phyloP scores from a whole-genome alignment of 2,329 filamentous ascomycete species.

The Coniochaeta sp. region DNA sequence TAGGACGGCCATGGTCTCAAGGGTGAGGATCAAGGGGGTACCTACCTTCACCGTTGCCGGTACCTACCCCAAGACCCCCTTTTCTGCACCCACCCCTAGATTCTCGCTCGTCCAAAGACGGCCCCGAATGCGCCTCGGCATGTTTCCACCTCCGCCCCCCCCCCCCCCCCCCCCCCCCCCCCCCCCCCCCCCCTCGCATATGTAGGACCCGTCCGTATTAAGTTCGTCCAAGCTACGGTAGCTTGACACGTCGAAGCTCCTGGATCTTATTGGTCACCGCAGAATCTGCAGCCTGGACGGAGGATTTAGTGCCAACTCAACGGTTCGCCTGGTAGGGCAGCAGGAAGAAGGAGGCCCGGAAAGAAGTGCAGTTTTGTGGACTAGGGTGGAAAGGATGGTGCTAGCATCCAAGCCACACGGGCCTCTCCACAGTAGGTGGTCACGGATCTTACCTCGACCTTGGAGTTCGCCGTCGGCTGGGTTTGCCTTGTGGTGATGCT shows the following conservation, averaged over 20 bases:
- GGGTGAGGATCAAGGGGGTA: neutral
- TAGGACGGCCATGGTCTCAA: neutral
- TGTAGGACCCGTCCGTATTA: neutral
- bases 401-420: neutral
- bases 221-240: neutral
- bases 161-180: no score
- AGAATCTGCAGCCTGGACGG: neutral
- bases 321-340: neutral
- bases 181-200: no score
- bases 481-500: neutral
- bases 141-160: neutral
- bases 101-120: no score
- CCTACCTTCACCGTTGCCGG: neutral
- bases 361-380: neutral
- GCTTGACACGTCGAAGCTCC: neutral
- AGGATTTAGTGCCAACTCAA: neutral
- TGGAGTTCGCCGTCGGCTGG: neutral
- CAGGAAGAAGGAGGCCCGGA: neutral
- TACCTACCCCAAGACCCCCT: neutral
- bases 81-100: neutral
- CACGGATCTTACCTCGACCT: neutral
- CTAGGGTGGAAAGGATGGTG: neutral
- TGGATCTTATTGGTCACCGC: neutral
- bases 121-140: no score
- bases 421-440: neutral